These are phyloP conservation scores for Amanita pseudoporphyria DNA, from an alignment of 768 basidiomycete species.

Conservation along the genomic window DNA sequence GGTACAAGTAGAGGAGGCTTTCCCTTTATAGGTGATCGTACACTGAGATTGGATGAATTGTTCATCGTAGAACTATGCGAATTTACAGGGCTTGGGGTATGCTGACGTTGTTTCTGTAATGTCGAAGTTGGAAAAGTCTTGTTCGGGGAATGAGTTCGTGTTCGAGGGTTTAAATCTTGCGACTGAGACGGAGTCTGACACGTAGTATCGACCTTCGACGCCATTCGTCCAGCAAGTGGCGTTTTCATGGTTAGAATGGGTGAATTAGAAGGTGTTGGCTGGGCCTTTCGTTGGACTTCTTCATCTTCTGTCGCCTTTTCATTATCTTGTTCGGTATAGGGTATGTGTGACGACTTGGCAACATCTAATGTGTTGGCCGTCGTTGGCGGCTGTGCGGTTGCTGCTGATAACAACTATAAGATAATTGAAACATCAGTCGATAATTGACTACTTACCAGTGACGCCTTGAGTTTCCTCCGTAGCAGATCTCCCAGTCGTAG, in stretches of 20 bases:
- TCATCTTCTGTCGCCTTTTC: conserved; percentile 15
- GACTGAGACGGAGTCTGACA: conserved; percentile 1
- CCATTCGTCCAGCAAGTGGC: conserved; percentile 13
- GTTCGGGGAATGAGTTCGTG: background rate
- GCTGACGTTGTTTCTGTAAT: background rate
- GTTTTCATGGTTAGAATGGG: conserved; percentile 30
- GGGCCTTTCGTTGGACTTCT: conserved; percentile 19
- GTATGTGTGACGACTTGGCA: background rate
- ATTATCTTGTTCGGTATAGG: background rate
- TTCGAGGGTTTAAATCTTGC: background rate
- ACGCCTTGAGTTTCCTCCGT: background rate
- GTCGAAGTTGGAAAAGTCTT: background rate
- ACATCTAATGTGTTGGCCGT: background rate
- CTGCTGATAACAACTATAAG: background rate
- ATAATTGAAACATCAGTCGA: background rate
- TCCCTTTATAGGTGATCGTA: conserved; percentile 12
- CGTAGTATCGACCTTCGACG: conserved; percentile 7
- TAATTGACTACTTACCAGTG: background rate
- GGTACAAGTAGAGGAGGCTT: conserved; percentile 23
- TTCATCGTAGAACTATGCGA: background rate
- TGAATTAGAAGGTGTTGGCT: conserved; percentile 58
- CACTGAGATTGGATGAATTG: background rate
- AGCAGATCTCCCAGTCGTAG: no score
- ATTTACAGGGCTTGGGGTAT: conserved; percentile 2
- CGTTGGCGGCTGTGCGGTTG: background rate